Conservation (phyloP, 306 rosid species). For the Aeschynomene evenia region DNA sequence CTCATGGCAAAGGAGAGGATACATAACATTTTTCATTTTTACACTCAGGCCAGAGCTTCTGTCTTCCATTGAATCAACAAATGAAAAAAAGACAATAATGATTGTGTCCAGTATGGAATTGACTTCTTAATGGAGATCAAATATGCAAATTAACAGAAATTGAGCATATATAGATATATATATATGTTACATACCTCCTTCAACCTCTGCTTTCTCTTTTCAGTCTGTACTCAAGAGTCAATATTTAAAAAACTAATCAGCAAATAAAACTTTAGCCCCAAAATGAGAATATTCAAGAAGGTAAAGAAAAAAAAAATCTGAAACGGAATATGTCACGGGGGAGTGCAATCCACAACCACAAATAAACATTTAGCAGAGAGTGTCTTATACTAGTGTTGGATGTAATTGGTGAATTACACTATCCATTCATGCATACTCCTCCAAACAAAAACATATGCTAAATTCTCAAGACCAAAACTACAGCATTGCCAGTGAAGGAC, state of each 20-base stretch:
- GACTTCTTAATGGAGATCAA: conserved; percentile 1
- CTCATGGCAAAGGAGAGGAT: neutral
- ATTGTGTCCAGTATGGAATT: neutral
- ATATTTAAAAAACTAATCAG: conserved; percentile 29
- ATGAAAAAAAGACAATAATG: neutral
- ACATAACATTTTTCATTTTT: neutral
- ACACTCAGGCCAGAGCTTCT: conserved; percentile 9
- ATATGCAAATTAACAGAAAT: conserved; percentile 2
- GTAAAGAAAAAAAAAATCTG: neutral
- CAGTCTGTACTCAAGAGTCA: conserved; percentile 61
- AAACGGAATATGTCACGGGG: neutral
- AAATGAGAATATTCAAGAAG: neutral
- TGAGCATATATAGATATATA: conserved; percentile 13
- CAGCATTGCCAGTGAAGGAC: neutral
- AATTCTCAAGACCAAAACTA: conserved; percentile 1
- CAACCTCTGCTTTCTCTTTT: conserved; percentile 51
- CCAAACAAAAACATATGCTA: neutral
- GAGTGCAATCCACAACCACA: neutral
- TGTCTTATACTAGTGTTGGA: neutral
- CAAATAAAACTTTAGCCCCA: conserved; percentile 26
- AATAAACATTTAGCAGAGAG: neutral
- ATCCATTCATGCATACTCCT: neutral
- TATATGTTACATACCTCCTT: conserved; percentile 57
- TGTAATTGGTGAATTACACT: neutral
- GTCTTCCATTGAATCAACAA: neutral